phyloP scores from a whole-genome alignment of 2,329 filamentous ascomycete genomes.

The Fusarium sp. region DNA sequence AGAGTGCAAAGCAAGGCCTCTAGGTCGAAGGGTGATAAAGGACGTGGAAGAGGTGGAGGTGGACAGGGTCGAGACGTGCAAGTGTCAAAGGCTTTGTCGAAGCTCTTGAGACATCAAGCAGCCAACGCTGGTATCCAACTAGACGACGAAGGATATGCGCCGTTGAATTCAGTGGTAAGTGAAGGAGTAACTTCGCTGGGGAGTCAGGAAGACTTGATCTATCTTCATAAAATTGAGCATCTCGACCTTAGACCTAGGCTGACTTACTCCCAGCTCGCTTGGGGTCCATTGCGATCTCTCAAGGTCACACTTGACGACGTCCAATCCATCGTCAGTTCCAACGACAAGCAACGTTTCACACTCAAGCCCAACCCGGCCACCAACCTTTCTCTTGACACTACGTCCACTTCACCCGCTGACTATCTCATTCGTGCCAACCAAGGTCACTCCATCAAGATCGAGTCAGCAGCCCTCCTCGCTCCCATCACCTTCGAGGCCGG shows the following conservation, averaged over 20 bases:
- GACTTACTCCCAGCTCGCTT: constrained; percentile 62
- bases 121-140: constrained; percentile 69
- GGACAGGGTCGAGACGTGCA: constrained; percentile 61
- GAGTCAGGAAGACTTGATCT: not conserved
- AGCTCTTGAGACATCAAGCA: constrained; percentile 70
- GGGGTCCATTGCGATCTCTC: constrained; percentile 74
- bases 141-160: constrained; percentile 72
- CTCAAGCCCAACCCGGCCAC: constrained; percentile 71
- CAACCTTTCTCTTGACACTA: constrained; percentile 43
- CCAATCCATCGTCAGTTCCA: constrained; percentile 76
- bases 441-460: constrained; percentile 87
- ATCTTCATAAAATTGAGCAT: not conserved
- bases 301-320: constrained; percentile 84
- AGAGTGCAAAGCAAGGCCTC: constrained; percentile 40
- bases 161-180: constrained; percentile 72
- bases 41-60: constrained; percentile 50
- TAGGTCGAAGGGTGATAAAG: constrained; percentile 39
- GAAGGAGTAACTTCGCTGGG: not conserved
- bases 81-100: constrained; percentile 69
- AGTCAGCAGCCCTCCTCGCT: constrained; percentile 78
- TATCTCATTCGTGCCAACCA: constrained; percentile 96
- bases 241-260: not conserved
- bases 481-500: constrained; percentile 73
- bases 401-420: constrained; percentile 68
- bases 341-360: constrained; percentile 93